A percentile compares a stretch with the other conserved stretches of the same genome.
Evolutionary conservation across 2,329 filamentous ascomycete species (phyloP).

Genomic region (Cadophora sp.): DNA sequence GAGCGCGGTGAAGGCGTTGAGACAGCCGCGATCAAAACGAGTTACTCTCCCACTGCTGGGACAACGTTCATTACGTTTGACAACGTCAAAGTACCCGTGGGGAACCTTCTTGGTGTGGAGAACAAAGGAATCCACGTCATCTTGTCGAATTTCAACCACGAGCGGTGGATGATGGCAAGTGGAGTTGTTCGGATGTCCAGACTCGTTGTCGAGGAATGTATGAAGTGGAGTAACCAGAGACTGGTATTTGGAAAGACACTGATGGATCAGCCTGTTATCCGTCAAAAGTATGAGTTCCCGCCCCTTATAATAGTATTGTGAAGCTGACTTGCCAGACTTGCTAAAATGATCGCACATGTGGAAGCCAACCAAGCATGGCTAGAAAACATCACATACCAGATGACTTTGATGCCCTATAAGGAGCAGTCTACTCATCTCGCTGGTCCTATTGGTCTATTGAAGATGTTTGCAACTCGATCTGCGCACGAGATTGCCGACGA

Average conservation of each 20-base stretch:
- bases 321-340: conserved; percentile 59
- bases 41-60: conserved; percentile 79
- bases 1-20: conserved; percentile 76
- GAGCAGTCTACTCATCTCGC: conserved; percentile 78
- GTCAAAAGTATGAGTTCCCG: conserved; percentile 67
- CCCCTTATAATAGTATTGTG: not conserved
- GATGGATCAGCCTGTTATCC: conserved; percentile 83
- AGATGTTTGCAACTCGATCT: conserved; percentile 77
- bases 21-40: conserved; percentile 80
- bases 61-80: conserved; percentile 76
- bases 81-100: conserved; percentile 83
- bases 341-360: conserved; percentile 83
- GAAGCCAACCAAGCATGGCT: conserved; percentile 89
- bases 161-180: conserved; percentile 78
- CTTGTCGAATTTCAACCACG: conserved; percentile 88
- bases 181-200: conserved; percentile 70
- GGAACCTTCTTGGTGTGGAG: conserved; percentile 80
- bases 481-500: conserved; percentile 84
- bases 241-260: conserved; percentile 84
- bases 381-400: conserved; percentile 85
- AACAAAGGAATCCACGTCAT: conserved; percentile 88
- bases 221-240: conserved; percentile 90
- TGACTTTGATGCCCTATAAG: conserved; percentile 83
- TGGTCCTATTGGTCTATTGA: conserved; percentile 83
- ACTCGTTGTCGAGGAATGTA: conserved; percentile 78